Evolutionary conservation across 192 early-diverging fungal genomes (phyloP).

Genomic region (Coemansia furcata): DNA sequence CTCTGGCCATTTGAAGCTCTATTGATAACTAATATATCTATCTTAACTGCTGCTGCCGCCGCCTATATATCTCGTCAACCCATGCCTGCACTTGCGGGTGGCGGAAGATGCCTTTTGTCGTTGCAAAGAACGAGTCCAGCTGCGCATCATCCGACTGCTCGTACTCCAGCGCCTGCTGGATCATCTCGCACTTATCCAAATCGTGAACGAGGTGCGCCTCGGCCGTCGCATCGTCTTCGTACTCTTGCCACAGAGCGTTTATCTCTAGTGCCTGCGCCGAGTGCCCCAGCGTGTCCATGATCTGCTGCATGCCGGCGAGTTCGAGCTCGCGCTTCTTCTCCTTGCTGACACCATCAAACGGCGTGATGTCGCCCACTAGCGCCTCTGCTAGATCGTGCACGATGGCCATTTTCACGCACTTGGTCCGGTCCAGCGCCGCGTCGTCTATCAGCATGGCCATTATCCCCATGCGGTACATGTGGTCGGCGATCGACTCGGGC

Average conservation of each 20-base stretch:
- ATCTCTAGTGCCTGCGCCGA: constrained; percentile 69
- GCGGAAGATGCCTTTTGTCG: constrained; percentile 75
- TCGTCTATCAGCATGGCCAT: constrained; percentile 86
- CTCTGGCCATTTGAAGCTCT: constrained; percentile 59
- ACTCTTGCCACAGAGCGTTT: constrained; percentile 76
- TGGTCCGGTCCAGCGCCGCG: constrained; percentile 56
- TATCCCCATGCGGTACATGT: constrained; percentile 94
- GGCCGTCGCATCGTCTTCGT: constrained; percentile 67
- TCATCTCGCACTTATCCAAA: constrained; percentile 97
- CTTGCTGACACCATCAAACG: constrained; percentile 71
- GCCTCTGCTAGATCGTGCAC: constrained; percentile 91
- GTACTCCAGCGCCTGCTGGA: constrained; percentile 88
- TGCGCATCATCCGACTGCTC: constrained; percentile 66
- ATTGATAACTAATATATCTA: constrained; percentile 8
- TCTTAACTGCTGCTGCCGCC: constrained; percentile 5
- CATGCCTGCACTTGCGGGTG: constrained; percentile 80
- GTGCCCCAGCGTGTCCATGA: constrained; percentile 59
- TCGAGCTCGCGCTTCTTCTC: constrained; percentile 76
- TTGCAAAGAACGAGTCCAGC: constrained; percentile 78
- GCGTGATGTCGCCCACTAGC: constrained; percentile 81
- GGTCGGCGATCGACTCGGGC: constrained; percentile 89
- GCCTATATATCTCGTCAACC: constrained; percentile 75
- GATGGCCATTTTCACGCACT: constrained; percentile 88
- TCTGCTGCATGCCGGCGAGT: constrained; percentile 38
- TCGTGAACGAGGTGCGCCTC: constrained; percentile 87